Evolutionary conservation across 2,329 filamentous ascomycete species (phyloP), one percentile per base, ranked within the genome.

Genomic region (Rasamsonia emersonii): DNA sequence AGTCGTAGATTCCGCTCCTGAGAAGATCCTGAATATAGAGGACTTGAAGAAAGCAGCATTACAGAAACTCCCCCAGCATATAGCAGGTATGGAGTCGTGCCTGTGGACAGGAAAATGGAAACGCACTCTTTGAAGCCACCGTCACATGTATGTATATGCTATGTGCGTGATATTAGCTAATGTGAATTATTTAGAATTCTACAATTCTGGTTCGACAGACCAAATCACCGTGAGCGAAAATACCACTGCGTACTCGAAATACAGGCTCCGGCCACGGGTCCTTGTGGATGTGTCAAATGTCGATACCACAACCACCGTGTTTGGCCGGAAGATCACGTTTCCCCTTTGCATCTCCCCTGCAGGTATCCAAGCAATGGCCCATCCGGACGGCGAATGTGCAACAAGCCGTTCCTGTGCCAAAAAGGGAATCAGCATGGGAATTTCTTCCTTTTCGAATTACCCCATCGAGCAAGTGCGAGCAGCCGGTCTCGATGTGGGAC

Each of bases 141-240:
- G n/a, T n/a, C n/a, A n/a, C n/a, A n/a, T n/a, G n/a, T n/a, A n/a
- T n/a, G n/a, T n/a, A n/a, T n/a, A n/a, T n/a, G n/a, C n/a, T n/a
- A n/a, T n/a, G n/a, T n/a, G n/a, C n/a, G n/a, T n/a, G n/a, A n/a
- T n/a, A n/a, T n/a, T n/a, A n/a, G n/a, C n/a, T n/a, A n/a, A n/a
- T n/a, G n/a, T n/a, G n/a, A n/a, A n/a, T n/a, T n/a, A n/a, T n/a
- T n/a, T n/a, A n/a, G n/a, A n/a, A n/a, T n/a, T n/a, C n/a, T n/a
- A n/a, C n/a, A n/a, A n/a, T n/a, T n/a, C n/a, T n/a, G 25, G 25
- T 17, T 9, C 25, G n/a, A 28, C 18, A 17, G 28, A 30, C 14
- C 17, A 18, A n/a, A 18, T 30, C 11, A 30, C 28, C 16, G 17
- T 30, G 13, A 19, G 20, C 17, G 18, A 16, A 30, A 30, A 30